These are phyloP conservation scores for Diaporthe batatas DNA, from an alignment of 2,329 filamentous ascomycete species.

Conservation along the genomic window DNA sequence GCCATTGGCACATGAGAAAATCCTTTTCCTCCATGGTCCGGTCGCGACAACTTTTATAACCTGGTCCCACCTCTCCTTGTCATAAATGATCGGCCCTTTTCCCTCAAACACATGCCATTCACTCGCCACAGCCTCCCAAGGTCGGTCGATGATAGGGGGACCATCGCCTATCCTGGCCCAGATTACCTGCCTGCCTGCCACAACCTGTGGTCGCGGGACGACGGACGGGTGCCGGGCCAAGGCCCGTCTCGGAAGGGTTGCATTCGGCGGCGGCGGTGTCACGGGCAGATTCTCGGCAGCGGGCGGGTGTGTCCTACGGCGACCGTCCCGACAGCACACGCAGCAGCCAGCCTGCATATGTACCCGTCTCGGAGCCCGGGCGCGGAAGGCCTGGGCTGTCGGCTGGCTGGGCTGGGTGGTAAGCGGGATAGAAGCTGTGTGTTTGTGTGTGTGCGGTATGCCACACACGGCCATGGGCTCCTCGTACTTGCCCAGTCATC, in stretches of 20 bases:
- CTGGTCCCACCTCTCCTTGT: not conserved
- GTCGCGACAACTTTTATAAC: not conserved
- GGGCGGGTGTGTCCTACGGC: not conserved
- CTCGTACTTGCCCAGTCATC: not conserved
- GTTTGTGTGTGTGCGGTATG: not conserved
- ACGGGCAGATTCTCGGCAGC: not conserved
- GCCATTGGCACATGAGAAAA: not conserved
- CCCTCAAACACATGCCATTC: not conserved
- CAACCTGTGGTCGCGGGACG: not conserved
- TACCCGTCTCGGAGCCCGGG: slow-evolving; percentile 5
- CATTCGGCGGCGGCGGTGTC: not conserved
- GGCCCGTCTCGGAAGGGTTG: slow-evolving; percentile 1
- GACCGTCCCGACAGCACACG: not conserved
- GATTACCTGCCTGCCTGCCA: not conserved
- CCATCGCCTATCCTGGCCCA: no score
- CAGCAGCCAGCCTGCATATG: not conserved
- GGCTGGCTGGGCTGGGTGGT: no score
- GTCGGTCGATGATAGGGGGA: not conserved
- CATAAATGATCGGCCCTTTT: not conserved
- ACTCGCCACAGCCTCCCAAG: not conserved
- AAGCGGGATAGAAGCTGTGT: not conserved
- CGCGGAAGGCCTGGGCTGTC: not conserved
- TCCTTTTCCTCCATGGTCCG: not conserved
- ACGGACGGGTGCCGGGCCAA: not conserved
- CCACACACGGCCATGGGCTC: not conserved